Conservation (phyloP, 169 alveolate species). For the Amoebophrya sp. region DNA sequence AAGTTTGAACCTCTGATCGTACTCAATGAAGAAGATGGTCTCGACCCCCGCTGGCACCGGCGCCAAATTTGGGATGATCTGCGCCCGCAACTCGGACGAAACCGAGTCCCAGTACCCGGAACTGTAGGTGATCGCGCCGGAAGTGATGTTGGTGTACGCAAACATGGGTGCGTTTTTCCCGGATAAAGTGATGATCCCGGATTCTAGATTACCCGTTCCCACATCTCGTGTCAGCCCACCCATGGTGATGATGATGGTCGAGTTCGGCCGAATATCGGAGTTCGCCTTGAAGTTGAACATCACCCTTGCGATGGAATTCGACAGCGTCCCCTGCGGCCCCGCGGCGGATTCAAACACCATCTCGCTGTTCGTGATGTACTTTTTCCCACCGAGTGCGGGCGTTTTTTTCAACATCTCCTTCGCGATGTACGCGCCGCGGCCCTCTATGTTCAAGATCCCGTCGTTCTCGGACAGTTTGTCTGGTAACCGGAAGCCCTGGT, state of each 20-base stretch:
- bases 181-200: not conserved
- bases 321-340: not conserved
- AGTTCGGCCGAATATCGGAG: constrained; percentile 29
- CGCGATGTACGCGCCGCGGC: constrained; percentile 27
- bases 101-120: not conserved
- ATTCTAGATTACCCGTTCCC: not conserved
- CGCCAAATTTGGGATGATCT: not conserved
- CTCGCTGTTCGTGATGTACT: constrained; percentile 31
- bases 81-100: not conserved
- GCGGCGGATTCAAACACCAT: constrained; percentile 18
- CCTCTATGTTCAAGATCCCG: constrained; percentile 31
- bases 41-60: not conserved
- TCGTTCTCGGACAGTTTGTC: constrained; percentile 29
- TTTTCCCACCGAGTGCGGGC: constrained; percentile 23
- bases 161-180: constrained; percentile 17
- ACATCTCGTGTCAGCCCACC: constrained; percentile 5
- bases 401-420: constrained; percentile 24
- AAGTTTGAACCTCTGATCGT: constrained; percentile 33
- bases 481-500: constrained; percentile 16
- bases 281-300: constrained; percentile 26
- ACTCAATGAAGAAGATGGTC: constrained; percentile 21
- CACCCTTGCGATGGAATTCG: not conserved
- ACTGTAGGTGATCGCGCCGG: too few species aligned
- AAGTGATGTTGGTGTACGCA: not conserved
- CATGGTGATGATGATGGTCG: not conserved